Evolutionary conservation across 768 basidiomycete species (phyloP).

Genomic region (Calocybe cyanea): DNA sequence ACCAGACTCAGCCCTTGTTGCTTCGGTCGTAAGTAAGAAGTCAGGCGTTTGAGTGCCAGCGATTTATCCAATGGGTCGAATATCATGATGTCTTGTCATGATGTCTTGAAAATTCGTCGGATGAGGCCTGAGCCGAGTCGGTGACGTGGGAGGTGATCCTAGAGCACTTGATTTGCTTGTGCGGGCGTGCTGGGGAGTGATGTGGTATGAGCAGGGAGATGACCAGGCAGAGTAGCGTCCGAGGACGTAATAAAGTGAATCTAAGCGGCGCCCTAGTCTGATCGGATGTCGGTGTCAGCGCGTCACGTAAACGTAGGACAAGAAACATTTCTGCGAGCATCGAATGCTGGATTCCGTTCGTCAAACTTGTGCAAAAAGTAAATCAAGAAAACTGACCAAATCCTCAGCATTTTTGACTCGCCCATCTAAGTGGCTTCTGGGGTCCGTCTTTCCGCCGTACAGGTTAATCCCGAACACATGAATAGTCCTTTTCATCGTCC

Average conservation of each 20-base stretch:
- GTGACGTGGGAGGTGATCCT: conserved; percentile 21
- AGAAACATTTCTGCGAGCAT: conserved; percentile 53
- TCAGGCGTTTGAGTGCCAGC: conserved; percentile 53
- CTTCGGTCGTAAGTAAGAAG: conserved; percentile 35
- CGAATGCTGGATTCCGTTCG: too few relatives aligned
- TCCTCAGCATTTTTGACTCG: conserved; percentile 50
- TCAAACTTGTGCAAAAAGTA: conserved; percentile 2
- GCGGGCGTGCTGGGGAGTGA: conserved; percentile 22
- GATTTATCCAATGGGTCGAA: conserved; percentile 60
- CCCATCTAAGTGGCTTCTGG: conserved; percentile 55
- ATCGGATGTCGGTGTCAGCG: conserved; percentile 39
- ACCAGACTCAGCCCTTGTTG: conserved; percentile 22
- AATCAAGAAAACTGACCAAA: conserved; percentile 31
- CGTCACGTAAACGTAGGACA: conserved; percentile 27
- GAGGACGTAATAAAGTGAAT: conserved; percentile 50
- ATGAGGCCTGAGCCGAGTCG: conserved; percentile 23
- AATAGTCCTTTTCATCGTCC: conserved; percentile 43
- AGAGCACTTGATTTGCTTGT: conserved; percentile 16
- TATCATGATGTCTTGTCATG: conserved; percentile 64
- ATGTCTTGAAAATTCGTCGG: conserved; percentile 59
- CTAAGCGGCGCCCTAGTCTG: conserved; percentile 39
- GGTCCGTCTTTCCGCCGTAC: conserved; percentile 66
- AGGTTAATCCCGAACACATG: conserved; percentile 79
- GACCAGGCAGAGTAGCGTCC: conserved; percentile 27
- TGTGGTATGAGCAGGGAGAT: conserved; percentile 9